Evolutionary conservation across 2,329 filamentous ascomycete genomes (phyloP), one percentile per base, ranked within the genome.

Genomic region (Aspergillus fischeri): DNA sequence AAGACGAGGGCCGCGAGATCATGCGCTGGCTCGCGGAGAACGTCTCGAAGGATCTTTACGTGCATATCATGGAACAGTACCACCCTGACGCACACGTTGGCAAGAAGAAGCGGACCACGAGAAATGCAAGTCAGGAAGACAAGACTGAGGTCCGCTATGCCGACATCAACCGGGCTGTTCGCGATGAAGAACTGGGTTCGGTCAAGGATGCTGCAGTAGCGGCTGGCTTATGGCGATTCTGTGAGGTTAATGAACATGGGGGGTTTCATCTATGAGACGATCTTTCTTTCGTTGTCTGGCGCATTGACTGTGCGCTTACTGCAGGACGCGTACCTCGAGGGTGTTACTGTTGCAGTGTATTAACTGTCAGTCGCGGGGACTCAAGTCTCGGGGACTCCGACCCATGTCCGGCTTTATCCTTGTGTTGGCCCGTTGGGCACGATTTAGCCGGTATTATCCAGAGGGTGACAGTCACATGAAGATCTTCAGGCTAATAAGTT

Each of bases 41-140:
- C 53, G 81, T 95, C 2, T 90, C 88, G 3, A 81, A 78, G 55
- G 90, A 94, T 71, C 80, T 89, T 47, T 93, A 92, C 73, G 83
- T 94, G 58, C 88, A 95, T 69, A 87, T 95, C 63, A 94, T 94
- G 90, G 90, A 95, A 73, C 91, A 95, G 74, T 94, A 94, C 68
- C 86, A 86, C 60, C 90, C 90, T 0, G 84, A 89, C 61, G 91
- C 89, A 0, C 86, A 95, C 71, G 91, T 95, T 0, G 91, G 91
- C 3, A 93, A 91, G 76, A 77, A 79, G 54, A 84, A 76, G 64
- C 66, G 57, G 11, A 69, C 63, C 17, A 54, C 17, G 50, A 55
- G 8, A 55, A n/a, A 28, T n/a, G 35, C 21, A 1, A 62, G 32
- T 6, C 14, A 59, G 41, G 61, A 70, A 11, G 65, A 65, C 2